phyloP scores from a whole-genome alignment of 2,329 filamentous ascomycete genomes.

The Hirsutella rhossiliensis region DNA sequence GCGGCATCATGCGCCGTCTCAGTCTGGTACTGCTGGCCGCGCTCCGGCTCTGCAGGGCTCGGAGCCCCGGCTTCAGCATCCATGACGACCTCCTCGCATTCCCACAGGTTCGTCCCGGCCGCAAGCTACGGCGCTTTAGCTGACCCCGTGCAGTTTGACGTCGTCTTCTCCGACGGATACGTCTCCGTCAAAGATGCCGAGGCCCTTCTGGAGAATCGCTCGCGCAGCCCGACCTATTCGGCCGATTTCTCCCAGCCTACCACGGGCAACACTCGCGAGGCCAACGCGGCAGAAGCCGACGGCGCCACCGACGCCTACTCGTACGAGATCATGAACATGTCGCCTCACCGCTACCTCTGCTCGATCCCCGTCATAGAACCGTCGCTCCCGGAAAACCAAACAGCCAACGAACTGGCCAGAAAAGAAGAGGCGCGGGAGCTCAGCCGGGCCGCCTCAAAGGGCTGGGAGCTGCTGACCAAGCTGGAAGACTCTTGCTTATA shows the following conservation, averaged over 20 bases:
- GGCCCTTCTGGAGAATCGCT: slow-evolving; percentile 37
- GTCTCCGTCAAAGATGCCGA: slow-evolving; percentile 60
- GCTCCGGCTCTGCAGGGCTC: slow-evolving; percentile 33
- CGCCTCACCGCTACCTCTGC: slow-evolving; percentile 68
- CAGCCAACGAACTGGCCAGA: slow-evolving; percentile 53
- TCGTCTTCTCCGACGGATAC: slow-evolving; percentile 62
- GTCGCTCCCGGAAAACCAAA: slow-evolving; percentile 45
- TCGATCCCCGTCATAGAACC: slow-evolving; percentile 61
- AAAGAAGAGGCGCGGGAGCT: slow-evolving; percentile 73
- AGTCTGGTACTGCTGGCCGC: slow-evolving; percentile 30
- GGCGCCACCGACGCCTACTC: slow-evolving; percentile 17
- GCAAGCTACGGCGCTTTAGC: neutral
- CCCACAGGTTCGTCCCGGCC: slow-evolving; percentile 51
- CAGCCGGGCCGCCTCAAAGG: slow-evolving; percentile 60
- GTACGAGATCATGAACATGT: slow-evolving; percentile 66
- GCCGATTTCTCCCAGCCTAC: slow-evolving; percentile 28
- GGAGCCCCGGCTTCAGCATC: slow-evolving; percentile 60
- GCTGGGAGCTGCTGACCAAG: slow-evolving; percentile 67
- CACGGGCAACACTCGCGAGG: slow-evolving; percentile 13
- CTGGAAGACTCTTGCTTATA: slow-evolving; percentile 80
- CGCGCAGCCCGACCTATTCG: slow-evolving; percentile 23
- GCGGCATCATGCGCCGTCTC: slow-evolving; percentile 38
- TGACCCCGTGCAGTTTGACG: slow-evolving; percentile 52
- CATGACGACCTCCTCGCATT: slow-evolving; percentile 80
- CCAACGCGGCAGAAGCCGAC: slow-evolving; percentile 10